Conservation (phyloP, 495 filamentous ascomycete genomes). For the Patellaria atrata region DNA sequence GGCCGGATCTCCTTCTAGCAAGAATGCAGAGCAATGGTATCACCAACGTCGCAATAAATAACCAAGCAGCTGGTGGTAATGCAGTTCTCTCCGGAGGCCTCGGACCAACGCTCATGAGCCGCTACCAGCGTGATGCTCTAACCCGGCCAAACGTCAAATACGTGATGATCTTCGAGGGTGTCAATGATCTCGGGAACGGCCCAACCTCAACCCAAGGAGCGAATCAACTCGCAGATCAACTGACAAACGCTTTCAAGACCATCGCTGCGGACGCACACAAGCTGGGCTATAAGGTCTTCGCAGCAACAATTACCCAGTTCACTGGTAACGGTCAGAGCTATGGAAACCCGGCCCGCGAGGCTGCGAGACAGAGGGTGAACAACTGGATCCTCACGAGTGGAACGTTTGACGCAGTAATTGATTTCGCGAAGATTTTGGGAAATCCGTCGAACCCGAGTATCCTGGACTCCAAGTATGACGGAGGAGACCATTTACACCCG, state of each 20-base stretch:
- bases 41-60: conserved; percentile 42
- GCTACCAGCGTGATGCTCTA: conserved; percentile 51
- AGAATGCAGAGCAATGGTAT: conserved; percentile 36
- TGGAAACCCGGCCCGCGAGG: conserved; percentile 39
- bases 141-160: conserved; percentile 40
- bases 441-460: conserved; percentile 32
- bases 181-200: conserved; percentile 53
- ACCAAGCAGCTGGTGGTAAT: conserved; percentile 63
- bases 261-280: conserved; percentile 41
- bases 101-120: conserved; percentile 44
- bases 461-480: conserved; percentile 41
- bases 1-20: conserved; percentile 51
- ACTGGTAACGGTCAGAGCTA: conserved; percentile 36
- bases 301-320: conserved; percentile 57
- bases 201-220: conserved; percentile 33
- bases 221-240: conserved; percentile 31
- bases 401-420: conserved; percentile 44
- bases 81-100: conserved; percentile 45
- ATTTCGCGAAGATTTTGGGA: conserved; percentile 44
- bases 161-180: conserved; percentile 56
- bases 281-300: conserved; percentile 41
- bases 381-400: conserved; percentile 44
- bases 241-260: conserved; percentile 43
- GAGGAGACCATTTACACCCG: conserved; percentile 57
- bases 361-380: conserved; percentile 45